A percentile compares a stretch with the other conserved stretches of the same genome.
Evolutionary conservation across 306 rosid species (phyloP).

Genomic region (Acacia crassicarpa): DNA sequence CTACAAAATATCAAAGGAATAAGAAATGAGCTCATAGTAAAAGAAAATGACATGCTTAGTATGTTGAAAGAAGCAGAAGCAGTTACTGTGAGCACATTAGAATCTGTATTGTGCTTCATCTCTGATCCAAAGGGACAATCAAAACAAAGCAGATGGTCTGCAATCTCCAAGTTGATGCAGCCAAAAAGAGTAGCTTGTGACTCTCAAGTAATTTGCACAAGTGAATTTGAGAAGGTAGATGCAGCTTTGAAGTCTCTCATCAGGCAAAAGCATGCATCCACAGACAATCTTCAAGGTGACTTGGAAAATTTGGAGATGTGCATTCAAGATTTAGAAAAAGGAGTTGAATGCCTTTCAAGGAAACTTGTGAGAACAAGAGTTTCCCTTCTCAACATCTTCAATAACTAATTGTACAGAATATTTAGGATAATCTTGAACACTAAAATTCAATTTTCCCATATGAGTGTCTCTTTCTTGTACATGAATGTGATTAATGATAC

Average conservation of each 20-base stretch:
- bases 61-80: slow-evolving; percentile 42
- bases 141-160: slow-evolving; percentile 35
- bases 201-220: slow-evolving; percentile 26
- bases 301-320: slow-evolving; percentile 31
- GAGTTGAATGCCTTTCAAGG: not conserved
- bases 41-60: slow-evolving; percentile 16
- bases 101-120: slow-evolving; percentile 38
- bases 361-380: not conserved
- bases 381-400: slow-evolving; percentile 4
- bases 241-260: slow-evolving; percentile 29
- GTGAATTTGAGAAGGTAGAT: slow-evolving; percentile 39
- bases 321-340: not conserved
- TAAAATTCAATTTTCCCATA: not conserved
- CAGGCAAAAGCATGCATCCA: slow-evolving; percentile 24
- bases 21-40: slow-evolving; percentile 11
- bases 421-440: not conserved
- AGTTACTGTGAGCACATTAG: slow-evolving; percentile 31
- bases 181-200: slow-evolving; percentile 35
- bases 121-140: slow-evolving; percentile 35
- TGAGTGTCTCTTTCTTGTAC: slow-evolving; percentile 22
- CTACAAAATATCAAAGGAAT: slow-evolving; percentile 31
- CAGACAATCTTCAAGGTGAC: slow-evolving; percentile 19
- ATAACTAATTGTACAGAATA: not conserved
- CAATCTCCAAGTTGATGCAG: slow-evolving; percentile 34
- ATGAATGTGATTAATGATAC: slow-evolving; percentile 15